Evolutionary conservation across 176 grass and related monocot genomes (phyloP), one percentile per base, ranked within the genome.

Genomic region (Leersia perrieri): DNA sequence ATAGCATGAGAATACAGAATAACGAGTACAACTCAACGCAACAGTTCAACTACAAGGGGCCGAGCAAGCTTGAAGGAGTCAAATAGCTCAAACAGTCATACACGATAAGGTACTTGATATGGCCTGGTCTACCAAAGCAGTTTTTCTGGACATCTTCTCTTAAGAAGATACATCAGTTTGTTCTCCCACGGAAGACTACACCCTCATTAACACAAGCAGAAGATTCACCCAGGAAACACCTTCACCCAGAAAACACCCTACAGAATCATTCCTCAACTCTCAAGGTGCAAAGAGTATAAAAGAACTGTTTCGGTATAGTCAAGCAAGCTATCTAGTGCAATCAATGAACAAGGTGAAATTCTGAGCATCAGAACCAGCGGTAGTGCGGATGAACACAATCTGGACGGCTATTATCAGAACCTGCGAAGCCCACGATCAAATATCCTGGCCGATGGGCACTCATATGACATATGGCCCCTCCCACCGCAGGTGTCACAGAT

Each of bases 401-500:
- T 84, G 27, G 32, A 26, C 0, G 73, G 87, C 1, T 44, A 68
- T 33, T 70, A 47, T 89, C 78, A 90, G 67, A 85, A 91, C 75
- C 96, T 84, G 41, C 84, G 90, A n/a, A 93, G 64, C 2, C 82
- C 92, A 1, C 84, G 80, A 75, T 87, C 78, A 4, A 94, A 88
- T 16, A 91, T 81, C 82, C 96, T 91, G 31, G 86, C 84, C 0
- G 96, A 95, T 0, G 92, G 96, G 78, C 96, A 95, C 79, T 98
- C 90, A 20, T 62, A 98, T 0, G 92, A 81, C 75, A 95, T 83
- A 58, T 98, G 96, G 39, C 96, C 96, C 40, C 92, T 83, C 35
- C 96, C 96, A 8, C 92, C 96, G 1, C 96, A 98, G 41, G 91
- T 95, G 75, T 88, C 84, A n/a, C 96, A 98, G 80, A 93, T 87